Evolutionary conservation across 768 basidiomycete species (phyloP), one percentile per base, ranked within the genome.

Genomic region (Albatrellus ellisii): DNA sequence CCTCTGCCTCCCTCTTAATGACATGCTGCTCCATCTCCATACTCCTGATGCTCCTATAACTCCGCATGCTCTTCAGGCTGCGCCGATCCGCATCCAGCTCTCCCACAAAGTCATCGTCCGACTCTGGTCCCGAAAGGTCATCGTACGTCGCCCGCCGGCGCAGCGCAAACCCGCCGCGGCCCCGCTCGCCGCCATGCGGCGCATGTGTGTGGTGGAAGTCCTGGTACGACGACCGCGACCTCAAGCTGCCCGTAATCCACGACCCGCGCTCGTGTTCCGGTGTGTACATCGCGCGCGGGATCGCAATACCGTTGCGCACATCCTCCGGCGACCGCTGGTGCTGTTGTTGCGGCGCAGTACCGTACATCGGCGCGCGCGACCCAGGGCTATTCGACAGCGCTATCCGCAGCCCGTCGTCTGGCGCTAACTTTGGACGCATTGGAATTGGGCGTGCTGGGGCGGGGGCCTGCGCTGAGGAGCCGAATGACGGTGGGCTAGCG

Each of bases 21-120:
- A 41, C 51, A 12, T 52, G 46, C 22, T 50, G 52, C 44, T 54
- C 55, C 14, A 46, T 17, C 25, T 49, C 45, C 26, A 41, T 28
- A 26, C 46, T 46, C 5, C 49, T 43, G 17, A 43, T 6, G 36
- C 48, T 51, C 26, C 37, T 40, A 11, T 20, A 20, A 20, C 49
- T 50, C 11, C 45, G 45, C 28, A 40, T 26, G 32, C 45, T 46
- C 4, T 43, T 41, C 34, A 29, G 1, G 36, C 43, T 48, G n/a
- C 46, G 44, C 26, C 18, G 17, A 22, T 45, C 47, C 26, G 27
- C 29, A 39, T 47, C 45, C 8, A 47, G 45, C 17, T 28, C 43
- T 12, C 45, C 46, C 10, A 50, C 42, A 20, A 42, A 36, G 21
- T 38, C 44, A 14, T 44, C 48, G 31, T 51, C 43, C 3, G 41